A percentile compares a stretch with the other conserved stretches of the same genome.
Conservation (phyloP, 139 green algal species). For the Micromonas pusilla region DNA sequence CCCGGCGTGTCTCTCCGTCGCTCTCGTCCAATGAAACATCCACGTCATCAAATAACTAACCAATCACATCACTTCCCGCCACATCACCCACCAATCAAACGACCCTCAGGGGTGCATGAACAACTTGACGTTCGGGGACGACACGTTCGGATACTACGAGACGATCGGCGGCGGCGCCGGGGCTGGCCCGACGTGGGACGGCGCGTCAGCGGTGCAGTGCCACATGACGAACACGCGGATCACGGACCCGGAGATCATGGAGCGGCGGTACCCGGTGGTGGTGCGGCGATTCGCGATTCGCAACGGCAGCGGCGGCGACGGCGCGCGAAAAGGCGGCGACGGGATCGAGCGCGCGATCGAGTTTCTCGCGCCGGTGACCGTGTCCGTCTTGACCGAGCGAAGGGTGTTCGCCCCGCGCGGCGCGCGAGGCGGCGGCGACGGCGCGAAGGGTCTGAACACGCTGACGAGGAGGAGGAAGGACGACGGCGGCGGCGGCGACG, state of each 20-base stretch:
- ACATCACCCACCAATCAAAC: too few species aligned
- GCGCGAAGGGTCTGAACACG: neutral
- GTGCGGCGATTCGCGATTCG: constrained; percentile 76
- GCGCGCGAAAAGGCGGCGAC: constrained; percentile 70
- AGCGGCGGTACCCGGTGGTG: constrained; percentile 68
- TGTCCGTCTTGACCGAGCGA: constrained; percentile 13
- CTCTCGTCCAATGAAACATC: too few species aligned
- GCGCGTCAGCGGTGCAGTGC: constrained; percentile 82
- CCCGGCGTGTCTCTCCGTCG: too few species aligned
- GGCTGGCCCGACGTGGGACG: constrained; percentile 80
- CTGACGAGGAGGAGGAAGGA: neutral
- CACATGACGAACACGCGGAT: constrained; percentile 99
- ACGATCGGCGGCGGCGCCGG: constrained; percentile 89
- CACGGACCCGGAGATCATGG: constrained; percentile 89
- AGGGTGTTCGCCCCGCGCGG: constrained; percentile 9
- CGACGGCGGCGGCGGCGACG: neutral
- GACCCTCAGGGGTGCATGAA: constrained; percentile 94
- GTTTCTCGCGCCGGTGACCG: constrained; percentile 70
- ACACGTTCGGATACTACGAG: constrained; percentile 84
- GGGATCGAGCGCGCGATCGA: constrained; percentile 84
- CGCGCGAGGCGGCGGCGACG: neutral
- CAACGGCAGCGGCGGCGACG: constrained; percentile 65
- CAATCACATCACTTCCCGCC: too few species aligned
- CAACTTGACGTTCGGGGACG: constrained; percentile 92
- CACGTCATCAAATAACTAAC: too few species aligned